Percentiles rank a stretch among this genome's conserved stretches.
Conservation (phyloP, 163 green algal species). For the Trebouxia gelatinosa region DNA sequence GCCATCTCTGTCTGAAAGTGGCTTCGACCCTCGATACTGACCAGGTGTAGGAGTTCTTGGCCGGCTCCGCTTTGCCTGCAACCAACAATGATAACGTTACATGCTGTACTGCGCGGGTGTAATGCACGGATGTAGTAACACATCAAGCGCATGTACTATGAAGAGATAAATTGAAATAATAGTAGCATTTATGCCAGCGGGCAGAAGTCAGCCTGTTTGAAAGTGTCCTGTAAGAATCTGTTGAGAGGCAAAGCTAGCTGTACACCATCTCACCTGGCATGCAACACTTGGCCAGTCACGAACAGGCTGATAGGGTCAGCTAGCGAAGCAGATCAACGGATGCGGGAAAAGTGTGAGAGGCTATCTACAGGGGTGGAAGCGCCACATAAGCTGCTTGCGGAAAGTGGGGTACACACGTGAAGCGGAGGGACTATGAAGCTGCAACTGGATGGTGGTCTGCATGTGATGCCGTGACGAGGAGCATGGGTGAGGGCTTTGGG, state of each 20-base stretch:
- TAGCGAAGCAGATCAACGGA: conserved; percentile 22
- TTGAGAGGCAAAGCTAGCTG: neutral
- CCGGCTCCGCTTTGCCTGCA: conserved; percentile 22
- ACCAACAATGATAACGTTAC: neutral
- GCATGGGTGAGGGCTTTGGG: conserved; percentile 22
- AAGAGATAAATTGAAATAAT: no score
- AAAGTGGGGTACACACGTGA: conserved; percentile 10
- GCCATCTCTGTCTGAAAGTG: conserved; percentile 2
- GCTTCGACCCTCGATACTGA: conserved; percentile 14
- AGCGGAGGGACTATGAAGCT: conserved; percentile 1
- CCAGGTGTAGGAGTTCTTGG: conserved; percentile 24
- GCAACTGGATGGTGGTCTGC: conserved; percentile 6
- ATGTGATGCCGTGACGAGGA: neutral
- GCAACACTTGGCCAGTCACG: conserved; percentile 3
- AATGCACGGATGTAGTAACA: neutral
- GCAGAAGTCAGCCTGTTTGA: no score
- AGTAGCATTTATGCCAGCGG: no score
- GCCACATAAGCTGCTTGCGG: conserved; percentile 12
- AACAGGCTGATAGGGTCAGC: conserved; percentile 15
- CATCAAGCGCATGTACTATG: neutral
- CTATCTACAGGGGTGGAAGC: conserved; percentile 22
- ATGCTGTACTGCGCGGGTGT: neutral
- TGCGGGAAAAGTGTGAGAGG: conserved; percentile 22
- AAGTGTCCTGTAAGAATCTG: neutral
- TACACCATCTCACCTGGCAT: conserved; percentile 11